These are phyloP conservation scores for Gynostemma pentaphyllum DNA, from an alignment of 306 rosid species.

Conservation along the genomic window DNA sequence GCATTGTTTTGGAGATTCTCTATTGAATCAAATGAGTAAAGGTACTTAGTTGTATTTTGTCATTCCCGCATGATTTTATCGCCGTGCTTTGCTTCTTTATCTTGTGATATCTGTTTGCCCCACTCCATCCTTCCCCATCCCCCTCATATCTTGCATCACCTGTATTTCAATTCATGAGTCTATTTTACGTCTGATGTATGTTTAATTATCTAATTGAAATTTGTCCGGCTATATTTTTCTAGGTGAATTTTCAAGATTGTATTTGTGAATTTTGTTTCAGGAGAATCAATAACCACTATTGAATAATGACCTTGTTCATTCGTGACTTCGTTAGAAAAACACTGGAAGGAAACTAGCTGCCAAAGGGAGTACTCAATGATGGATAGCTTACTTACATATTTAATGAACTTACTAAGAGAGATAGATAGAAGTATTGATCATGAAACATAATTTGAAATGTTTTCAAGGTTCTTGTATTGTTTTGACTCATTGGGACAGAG, in stretches of 20 bases:
- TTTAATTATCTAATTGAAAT: background rate
- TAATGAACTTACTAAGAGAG: background rate
- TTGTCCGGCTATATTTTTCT: background rate
- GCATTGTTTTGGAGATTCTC: background rate
- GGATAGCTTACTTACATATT: background rate
- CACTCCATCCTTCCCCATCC: background rate
- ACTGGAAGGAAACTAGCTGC: background rate
- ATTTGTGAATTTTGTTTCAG: background rate
- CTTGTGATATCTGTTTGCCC: background rate
- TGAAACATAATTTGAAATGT: background rate
- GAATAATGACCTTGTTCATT: background rate
- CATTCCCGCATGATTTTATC: background rate
- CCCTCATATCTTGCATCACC: no score
- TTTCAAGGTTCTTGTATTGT: background rate
- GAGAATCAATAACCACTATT: background rate
- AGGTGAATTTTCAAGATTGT: background rate
- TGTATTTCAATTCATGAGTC: background rate
- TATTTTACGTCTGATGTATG: no score
- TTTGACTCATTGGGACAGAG: background rate
- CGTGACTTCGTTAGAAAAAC: background rate
- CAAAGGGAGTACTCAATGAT: background rate
- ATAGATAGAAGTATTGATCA: background rate
- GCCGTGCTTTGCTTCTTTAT: background rate
- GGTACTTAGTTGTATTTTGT: background rate
- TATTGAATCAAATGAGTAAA: background rate